phyloP scores from a whole-genome alignment of 2,329 filamentous ascomycete genomes.

The Davidsoniella eucalypti region DNA sequence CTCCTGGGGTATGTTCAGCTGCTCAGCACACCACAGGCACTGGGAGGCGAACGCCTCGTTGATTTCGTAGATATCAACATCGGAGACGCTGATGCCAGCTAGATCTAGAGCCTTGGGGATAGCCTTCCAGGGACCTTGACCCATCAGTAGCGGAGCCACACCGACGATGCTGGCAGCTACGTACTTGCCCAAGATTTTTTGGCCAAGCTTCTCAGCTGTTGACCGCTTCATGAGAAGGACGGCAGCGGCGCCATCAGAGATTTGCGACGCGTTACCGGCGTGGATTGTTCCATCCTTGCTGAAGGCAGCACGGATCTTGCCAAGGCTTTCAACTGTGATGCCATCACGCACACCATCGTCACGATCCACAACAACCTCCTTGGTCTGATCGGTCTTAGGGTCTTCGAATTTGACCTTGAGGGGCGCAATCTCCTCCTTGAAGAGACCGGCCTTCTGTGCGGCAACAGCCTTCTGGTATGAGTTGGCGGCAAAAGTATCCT shows the following conservation, averaged over 20 bases:
- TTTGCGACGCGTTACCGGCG: constrained; percentile 89
- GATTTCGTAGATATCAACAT: constrained; percentile 96
- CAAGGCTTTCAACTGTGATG: constrained; percentile 75
- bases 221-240: constrained; percentile 91
- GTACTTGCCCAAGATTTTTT: constrained; percentile 83
- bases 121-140: constrained; percentile 84
- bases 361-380: constrained; percentile 62
- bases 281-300: constrained; percentile 86
- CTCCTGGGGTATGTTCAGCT: constrained; percentile 63
- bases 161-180: constrained; percentile 74
- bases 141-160: constrained; percentile 88
- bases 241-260: constrained; percentile 88
- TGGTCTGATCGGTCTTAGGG: constrained; percentile 75
- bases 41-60: constrained; percentile 97
- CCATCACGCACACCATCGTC: constrained; percentile 80
- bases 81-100: constrained; percentile 69
- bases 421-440: constrained; percentile 80
- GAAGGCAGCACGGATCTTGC: constrained; percentile 82
- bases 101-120: constrained; percentile 85
- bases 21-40: constrained; percentile 82
- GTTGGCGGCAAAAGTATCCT: constrained; percentile 86
- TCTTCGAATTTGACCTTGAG: constrained; percentile 77
- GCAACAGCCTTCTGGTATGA: constrained; percentile 81
- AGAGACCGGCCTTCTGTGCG: constrained; percentile 78
- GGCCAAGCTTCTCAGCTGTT: constrained; percentile 73